phyloP scores from a whole-genome alignment of 768 basidiomycete genomes.

The Naganishia vishniacii region DNA sequence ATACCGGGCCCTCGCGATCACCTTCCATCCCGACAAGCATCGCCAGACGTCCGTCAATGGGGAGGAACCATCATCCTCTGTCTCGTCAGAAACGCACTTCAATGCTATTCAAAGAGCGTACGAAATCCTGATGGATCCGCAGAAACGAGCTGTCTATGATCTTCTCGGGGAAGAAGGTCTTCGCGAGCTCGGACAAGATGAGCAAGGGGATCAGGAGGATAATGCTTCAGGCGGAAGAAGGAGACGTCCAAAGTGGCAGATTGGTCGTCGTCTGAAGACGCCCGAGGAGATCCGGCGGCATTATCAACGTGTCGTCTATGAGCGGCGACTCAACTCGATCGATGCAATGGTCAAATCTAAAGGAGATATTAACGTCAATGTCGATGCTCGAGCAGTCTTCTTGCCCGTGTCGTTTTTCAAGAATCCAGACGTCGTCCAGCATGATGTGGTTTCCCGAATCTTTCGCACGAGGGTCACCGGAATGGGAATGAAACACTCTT shows the following conservation, averaged over 20 bases:
- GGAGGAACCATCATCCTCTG: conserved; percentile 60
- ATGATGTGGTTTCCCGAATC: conserved; percentile 35
- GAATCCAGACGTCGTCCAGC: conserved; percentile 32
- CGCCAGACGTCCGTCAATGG: not conserved
- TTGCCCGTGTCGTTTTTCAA: conserved; percentile 36
- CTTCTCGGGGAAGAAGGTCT: conserved; percentile 57
- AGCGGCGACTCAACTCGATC: conserved; percentile 36
- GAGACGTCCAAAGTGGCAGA: conserved; percentile 46
- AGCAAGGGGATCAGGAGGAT: conserved; percentile 84
- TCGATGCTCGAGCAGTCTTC: conserved; percentile 46
- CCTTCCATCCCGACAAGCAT: conserved; percentile 68
- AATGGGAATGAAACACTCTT: conserved; percentile 48
- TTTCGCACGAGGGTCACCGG: conserved; percentile 36
- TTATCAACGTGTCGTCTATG: conserved; percentile 40
- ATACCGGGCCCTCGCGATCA: conserved; percentile 64
- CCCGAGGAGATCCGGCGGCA: conserved; percentile 32
- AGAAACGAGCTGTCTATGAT: conserved; percentile 65
- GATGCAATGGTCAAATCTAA: conserved; percentile 46
- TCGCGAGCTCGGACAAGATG: conserved; percentile 59
- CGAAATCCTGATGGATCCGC: conserved; percentile 66
- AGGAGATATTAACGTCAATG: conserved; percentile 38
- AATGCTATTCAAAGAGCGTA: conserved; percentile 76
- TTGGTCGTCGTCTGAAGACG: not conserved
- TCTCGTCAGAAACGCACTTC: conserved; percentile 63
- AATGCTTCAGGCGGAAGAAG: conserved; percentile 67